Percentiles rank a stretch among this genome's conserved stretches.
These are phyloP conservation scores for Trametes meyenii DNA, from an alignment of 768 basidiomycete genomes.

Conservation along the genomic window DNA sequence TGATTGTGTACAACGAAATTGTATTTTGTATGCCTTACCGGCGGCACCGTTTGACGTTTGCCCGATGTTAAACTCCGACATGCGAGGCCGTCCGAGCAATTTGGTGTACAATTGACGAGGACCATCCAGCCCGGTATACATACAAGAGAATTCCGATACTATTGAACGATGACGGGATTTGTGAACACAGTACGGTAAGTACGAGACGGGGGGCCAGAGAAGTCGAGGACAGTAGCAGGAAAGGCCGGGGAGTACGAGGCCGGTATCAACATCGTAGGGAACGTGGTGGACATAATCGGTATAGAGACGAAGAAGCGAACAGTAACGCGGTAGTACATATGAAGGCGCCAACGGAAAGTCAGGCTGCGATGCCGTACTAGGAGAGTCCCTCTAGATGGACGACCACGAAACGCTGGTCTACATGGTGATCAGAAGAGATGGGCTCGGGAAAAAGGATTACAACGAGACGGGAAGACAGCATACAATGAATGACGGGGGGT, in stretches of 20 bases:
- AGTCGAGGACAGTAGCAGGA: neutral
- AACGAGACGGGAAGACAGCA: constrained; percentile 10
- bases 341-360: constrained; percentile 2
- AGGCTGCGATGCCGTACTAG: neutral
- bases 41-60: neutral
- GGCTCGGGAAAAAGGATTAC: constrained; percentile 17
- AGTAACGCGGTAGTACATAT: constrained; percentile 10
- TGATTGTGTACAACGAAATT: neutral
- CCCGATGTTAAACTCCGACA: neutral
- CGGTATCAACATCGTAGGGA: constrained; percentile 19
- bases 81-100: constrained; percentile 1
- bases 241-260: neutral
- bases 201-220: neutral
- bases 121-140: constrained; percentile 18
- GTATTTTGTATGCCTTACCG: neutral
- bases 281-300: constrained; percentile 8
- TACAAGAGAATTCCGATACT: constrained; percentile 16
- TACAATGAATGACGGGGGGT: constrained; percentile 8
- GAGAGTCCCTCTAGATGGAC: constrained; percentile 23
- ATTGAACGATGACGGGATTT: neutral
- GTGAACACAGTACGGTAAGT: constrained; percentile 21
- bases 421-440: constrained; percentile 21
- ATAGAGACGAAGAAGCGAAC: constrained; percentile 7
- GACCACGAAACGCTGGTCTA: constrained; percentile 24
- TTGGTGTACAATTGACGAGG: constrained; percentile 2